phyloP scores from a whole-genome alignment of 345 rosid species.

The Tarenaya hassleriana region DNA sequence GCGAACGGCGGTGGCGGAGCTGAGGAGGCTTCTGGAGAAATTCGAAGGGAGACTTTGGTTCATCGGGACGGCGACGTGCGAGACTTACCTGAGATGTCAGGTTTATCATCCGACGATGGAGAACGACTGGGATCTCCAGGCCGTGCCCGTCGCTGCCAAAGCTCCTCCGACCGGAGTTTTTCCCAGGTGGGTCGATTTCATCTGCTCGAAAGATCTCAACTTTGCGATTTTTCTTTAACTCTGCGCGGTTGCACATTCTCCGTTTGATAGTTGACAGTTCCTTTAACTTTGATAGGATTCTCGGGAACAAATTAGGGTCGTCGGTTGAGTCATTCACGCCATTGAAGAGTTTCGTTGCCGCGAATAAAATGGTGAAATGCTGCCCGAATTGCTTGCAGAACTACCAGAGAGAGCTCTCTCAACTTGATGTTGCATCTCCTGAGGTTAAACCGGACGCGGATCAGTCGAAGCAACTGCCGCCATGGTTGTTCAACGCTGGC shows the following conservation, averaged over 20 bases:
- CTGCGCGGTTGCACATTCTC: too few relatives aligned
- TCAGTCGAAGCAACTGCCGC: slow-evolving; percentile 54
- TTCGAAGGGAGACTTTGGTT: slow-evolving; percentile 63
- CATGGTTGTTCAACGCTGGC: slow-evolving; percentile 78
- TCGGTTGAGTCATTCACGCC: slow-evolving; percentile 53
- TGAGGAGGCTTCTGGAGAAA: slow-evolving; percentile 51
- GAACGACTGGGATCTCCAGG: slow-evolving; percentile 91
- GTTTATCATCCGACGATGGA: slow-evolving; percentile 93
- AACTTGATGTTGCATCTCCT: slow-evolving; percentile 38
- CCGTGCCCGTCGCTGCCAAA: slow-evolving; percentile 74
- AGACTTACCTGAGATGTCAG: slow-evolving; percentile 88
- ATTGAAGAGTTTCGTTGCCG: slow-evolving; percentile 47
- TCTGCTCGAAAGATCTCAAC: slow-evolving; percentile 1
- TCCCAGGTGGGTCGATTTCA: slow-evolving; percentile 41
- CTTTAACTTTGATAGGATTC: slow-evolving; percentile 34
- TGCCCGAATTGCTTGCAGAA: slow-evolving; percentile 67
- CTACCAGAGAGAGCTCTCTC: slow-evolving; percentile 63
- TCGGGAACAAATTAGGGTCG: slow-evolving; percentile 46
- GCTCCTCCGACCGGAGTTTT: slow-evolving; percentile 52
- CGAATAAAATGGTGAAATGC: slow-evolving; percentile 42
- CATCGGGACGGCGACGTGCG: slow-evolving; percentile 94
- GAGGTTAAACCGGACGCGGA: slow-evolving; percentile 49
- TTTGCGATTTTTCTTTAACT: slow-evolving; percentile 4
- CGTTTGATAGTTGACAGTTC: not conserved
- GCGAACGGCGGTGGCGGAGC: slow-evolving; percentile 51